phyloP scores from a whole-genome alignment of 768 basidiomycete genomes.

The Tephrocybe rancida region DNA sequence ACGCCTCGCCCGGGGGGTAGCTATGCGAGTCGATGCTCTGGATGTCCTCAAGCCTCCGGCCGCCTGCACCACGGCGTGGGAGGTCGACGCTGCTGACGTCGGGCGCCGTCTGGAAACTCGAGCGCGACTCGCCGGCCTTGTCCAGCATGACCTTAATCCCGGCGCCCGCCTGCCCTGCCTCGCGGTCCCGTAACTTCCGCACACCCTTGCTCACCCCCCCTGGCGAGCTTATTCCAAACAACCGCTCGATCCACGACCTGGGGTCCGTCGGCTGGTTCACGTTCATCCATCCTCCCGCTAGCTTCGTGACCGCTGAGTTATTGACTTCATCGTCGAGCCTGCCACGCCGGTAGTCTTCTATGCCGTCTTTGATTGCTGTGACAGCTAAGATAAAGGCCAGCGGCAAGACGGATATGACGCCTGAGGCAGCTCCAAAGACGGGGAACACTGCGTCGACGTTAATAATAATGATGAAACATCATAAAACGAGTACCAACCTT shows the following conservation, averaged over 20 bases:
- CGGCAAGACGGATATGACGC: slow-evolving; percentile 82
- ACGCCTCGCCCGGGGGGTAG: slow-evolving; percentile 49
- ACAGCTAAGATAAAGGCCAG: slow-evolving; percentile 84
- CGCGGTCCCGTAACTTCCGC: slow-evolving; percentile 77
- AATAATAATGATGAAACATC: not conserved
- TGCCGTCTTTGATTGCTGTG: slow-evolving; percentile 93
- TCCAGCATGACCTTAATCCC: slow-evolving; percentile 66
- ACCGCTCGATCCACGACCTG: slow-evolving; percentile 71
- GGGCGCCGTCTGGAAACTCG: slow-evolving; percentile 36
- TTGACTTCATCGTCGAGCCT: slow-evolving; percentile 91
- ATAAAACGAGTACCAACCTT: slow-evolving; percentile 49
- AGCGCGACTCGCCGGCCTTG: slow-evolving; percentile 44
- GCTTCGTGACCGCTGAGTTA: slow-evolving; percentile 88
- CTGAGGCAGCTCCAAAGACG: slow-evolving; percentile 86
- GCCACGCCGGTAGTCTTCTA: slow-evolving; percentile 95
- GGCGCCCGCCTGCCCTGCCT: slow-evolving; percentile 61
- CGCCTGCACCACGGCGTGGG: slow-evolving; percentile 43
- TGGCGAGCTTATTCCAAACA: slow-evolving; percentile 72
- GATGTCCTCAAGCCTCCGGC: slow-evolving; percentile 65
- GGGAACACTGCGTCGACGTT: slow-evolving; percentile 67
- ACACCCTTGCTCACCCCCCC: slow-evolving; percentile 86
- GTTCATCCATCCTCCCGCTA: slow-evolving; percentile 84
- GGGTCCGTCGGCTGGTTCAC: slow-evolving; percentile 84
- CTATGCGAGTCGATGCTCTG: slow-evolving; percentile 66
- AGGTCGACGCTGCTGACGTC: slow-evolving; percentile 46